Evolutionary conservation across 129 eudicot species (phyloP), one percentile per base, ranked within the genome.

Genomic region (Saposhnikovia divaricata): DNA sequence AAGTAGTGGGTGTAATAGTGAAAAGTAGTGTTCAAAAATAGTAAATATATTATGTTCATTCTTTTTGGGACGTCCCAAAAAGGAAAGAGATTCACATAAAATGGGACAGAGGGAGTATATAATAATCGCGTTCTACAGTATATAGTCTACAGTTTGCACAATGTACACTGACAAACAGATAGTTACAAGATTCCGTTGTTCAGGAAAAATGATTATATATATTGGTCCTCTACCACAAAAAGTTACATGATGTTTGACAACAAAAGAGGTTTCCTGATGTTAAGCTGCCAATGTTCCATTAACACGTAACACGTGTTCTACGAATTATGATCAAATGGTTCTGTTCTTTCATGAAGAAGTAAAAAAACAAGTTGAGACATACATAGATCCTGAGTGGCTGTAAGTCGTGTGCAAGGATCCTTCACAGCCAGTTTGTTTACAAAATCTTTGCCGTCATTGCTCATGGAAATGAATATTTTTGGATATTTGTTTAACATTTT

Each of bases 361-460:
- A 28, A 28, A 63, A 28, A 69, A 70, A 70, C 42, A 38, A 81
- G 37, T 34, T 82, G 71, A 91, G 76, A 85, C 94, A 53, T 90
- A 95, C 99, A 95, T 38, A 95, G 81, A 81, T 97, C 99, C 83
- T 95, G 99, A 63, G 99, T 96, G 81, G 99, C 99, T 82, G 99
- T 92, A 43, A 92, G 90, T 85, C 99, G 85, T 57, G 97, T 97
- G 42, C 93, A 95, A 69, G 99, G 99, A 86, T 95, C 96, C 85
- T 95, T 95, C 78, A 92, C 93, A 55, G 92, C 89, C 78, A 95
- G 84, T 81, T 95, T 95, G 84, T 85, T 92, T 39, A 95, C 96
- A 83, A 95, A 95, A n/a, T n/a, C n/a, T n/a, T n/a, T n/a, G n/a
- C n/a, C n/a, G n/a, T n/a, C n/a, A n/a, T n/a, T n/a, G n/a, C n/a